Percentiles rank a stretch among this genome's conserved stretches.
Conservation (phyloP, 306 rosid genomes). For the Acacia acuminata region DNA sequence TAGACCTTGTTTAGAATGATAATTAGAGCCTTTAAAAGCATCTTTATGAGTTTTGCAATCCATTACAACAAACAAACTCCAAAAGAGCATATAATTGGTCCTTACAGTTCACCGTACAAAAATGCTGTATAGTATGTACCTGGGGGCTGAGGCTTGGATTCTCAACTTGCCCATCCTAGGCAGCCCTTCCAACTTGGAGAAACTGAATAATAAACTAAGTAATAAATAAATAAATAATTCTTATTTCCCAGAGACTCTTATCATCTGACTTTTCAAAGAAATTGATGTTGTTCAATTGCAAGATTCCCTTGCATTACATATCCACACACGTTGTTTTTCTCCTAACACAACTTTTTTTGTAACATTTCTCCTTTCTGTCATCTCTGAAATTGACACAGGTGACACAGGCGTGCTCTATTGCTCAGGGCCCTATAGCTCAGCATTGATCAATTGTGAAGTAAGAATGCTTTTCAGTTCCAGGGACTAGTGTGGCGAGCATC, state of each 20-base stretch:
- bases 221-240: not conserved
- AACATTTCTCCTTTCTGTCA: not conserved
- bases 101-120: not conserved
- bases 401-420: not conserved
- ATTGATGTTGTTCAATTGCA: not conserved
- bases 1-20: too few species aligned
- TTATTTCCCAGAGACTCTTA: not conserved
- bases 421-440: not conserved
- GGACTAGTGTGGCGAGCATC: slow-evolving; percentile 72
- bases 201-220: not conserved
- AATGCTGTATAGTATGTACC: not conserved
- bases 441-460: not conserved
- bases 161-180: not conserved
- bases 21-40: too few species aligned
- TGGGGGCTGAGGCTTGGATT: not conserved
- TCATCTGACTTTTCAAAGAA: not conserved
- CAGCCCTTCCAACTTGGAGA: not conserved
- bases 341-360: too few species aligned
- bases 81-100: not conserved
- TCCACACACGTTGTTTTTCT: not conserved
- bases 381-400: not conserved
- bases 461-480: slow-evolving; percentile 46
- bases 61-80: too few species aligned
- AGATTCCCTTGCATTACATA: not conserved
- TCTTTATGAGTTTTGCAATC: too few species aligned